Base-by-base conservation (phyloP, 1,284 basidiomycete genomes). In the Melampsora abietis-canadensis region DNA sequence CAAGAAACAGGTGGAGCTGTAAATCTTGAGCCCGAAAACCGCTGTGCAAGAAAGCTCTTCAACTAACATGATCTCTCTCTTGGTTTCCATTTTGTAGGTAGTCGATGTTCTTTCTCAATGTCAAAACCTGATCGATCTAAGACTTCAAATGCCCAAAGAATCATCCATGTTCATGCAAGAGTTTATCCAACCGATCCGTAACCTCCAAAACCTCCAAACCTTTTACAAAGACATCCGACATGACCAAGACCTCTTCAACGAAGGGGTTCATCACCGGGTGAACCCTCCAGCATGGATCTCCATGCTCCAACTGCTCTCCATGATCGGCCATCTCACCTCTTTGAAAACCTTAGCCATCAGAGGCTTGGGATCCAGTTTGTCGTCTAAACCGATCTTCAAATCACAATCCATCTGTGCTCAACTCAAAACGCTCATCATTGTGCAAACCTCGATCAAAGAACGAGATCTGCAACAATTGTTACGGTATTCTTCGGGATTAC, bases 101-200 rank as follows among this genome's bases (percentile, higher is more conserved):
- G 51, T 54, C 0, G 51, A 54, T 54, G 27, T 54, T n/a, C 14
- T 54, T 8, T 54, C 51, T 8, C 51, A 54, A n/a, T 54, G 51
- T 54, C 51, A 54, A 54, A 27, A 54, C 27, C 15, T 54, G 14
- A 54, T 54, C 2, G n/a, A 54, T 21, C 10, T 54, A 21, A 54
- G 51, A 54, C 7, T 54, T 2, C 51, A 54, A 54, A 54, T 54
- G 51, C 51, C 51, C n/a, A 54, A 54, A 54, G 51, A 54, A 54
- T n/a, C 51, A 5, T 54, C 51, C 0, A 54, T 54, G 51, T 54
- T 54, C 15, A 54, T 54, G n/a, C n/a, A 54, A 21, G 51, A 54
- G 21, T 54, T 54, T 8, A 54, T 54, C 7, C n/a, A 12, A 21
- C 51, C 51, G 5, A 54, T 54, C 7, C n/a, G 51, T 21, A 54